These are phyloP conservation scores for Symbiodinium natans DNA, from an alignment of 73 alveolate genomes.

Conservation along the genomic window DNA sequence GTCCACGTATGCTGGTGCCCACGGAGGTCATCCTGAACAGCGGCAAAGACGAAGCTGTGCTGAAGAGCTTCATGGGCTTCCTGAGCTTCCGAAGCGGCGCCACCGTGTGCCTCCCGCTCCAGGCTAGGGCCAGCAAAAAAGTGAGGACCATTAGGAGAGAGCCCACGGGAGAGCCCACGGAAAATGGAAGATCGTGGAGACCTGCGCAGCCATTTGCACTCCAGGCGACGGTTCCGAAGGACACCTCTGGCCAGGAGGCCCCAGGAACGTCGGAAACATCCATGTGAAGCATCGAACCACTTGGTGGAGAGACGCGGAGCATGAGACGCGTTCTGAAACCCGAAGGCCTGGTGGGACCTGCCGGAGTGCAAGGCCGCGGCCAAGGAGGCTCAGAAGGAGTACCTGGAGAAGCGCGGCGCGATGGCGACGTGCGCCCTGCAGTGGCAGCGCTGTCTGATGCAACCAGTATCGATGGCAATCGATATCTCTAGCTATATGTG, in stretches of 20 bases:
- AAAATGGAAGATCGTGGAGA: too few relatives aligned
- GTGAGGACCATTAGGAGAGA: not conserved
- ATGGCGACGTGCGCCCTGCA: not conserved
- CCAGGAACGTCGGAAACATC: too few relatives aligned
- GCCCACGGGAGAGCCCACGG: not conserved
- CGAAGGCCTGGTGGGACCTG: constrained; percentile 72
- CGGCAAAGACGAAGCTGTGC: constrained; percentile 14
- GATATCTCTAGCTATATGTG: not conserved
- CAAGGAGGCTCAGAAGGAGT: constrained; percentile 42
- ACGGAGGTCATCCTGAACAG: constrained; percentile 67
- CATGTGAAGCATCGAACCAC: not conserved
- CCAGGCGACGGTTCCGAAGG: not conserved
- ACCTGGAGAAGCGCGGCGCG: constrained; percentile 63
- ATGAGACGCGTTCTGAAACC: too few relatives aligned
- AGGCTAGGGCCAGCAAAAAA: constrained; percentile 25
- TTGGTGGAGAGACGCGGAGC: not conserved
- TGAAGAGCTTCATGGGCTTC: constrained; percentile 81
- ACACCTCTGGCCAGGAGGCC: constrained; percentile 1
- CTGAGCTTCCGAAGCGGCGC: constrained; percentile 67
- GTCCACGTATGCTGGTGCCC: too few relatives aligned
- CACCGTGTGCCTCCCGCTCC: constrained; percentile 81
- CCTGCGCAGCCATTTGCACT: too few relatives aligned
- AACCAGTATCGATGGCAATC: not conserved
- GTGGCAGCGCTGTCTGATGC: not conserved
- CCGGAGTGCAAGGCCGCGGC: constrained; percentile 83